These are phyloP conservation scores for Sporothrix inflata DNA, from an alignment of 2,329 filamentous ascomycete species.

Conservation along the genomic window DNA sequence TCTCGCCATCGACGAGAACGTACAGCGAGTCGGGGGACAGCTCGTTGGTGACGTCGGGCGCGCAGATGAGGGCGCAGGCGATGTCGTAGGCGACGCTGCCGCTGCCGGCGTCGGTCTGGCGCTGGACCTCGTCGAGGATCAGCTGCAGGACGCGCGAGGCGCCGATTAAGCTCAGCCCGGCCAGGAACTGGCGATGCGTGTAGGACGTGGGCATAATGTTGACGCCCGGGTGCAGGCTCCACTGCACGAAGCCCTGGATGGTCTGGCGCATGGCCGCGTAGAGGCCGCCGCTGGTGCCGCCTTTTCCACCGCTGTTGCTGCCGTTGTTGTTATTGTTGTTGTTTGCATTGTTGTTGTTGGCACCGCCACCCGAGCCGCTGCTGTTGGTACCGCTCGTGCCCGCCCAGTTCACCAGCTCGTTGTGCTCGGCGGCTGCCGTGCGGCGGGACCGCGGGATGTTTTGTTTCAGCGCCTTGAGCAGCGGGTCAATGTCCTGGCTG, in stretches of 20 bases:
- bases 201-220: conserved; percentile 66
- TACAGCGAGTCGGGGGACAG: conserved; percentile 40
- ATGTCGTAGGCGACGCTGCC: conserved; percentile 69
- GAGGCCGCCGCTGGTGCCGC: conserved; percentile 54
- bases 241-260: conserved; percentile 66
- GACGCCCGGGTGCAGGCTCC: conserved; percentile 61
- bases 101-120: conserved; percentile 62
- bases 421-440: conserved; percentile 63
- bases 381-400: not conserved
- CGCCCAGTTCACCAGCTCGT: conserved; percentile 71
- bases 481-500: conserved; percentile 69
- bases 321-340: not conserved
- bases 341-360: not conserved
- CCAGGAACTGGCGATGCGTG: conserved; percentile 71
- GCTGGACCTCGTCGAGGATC: conserved; percentile 69
- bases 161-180: conserved; percentile 63
- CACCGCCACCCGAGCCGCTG: not conserved
- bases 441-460: conserved; percentile 62
- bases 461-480: conserved; percentile 67
- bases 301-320: conserved; percentile 46
- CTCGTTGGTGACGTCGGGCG: conserved; percentile 59
- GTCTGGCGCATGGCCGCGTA: conserved; percentile 61
- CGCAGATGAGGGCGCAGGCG: conserved; percentile 69
- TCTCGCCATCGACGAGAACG: conserved; percentile 17
- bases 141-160: conserved; percentile 62